A percentile compares a stretch with the other conserved stretches of the same genome.
Conservation (phyloP, 106 monocot genomes). For the Agapanthus africanus region DNA sequence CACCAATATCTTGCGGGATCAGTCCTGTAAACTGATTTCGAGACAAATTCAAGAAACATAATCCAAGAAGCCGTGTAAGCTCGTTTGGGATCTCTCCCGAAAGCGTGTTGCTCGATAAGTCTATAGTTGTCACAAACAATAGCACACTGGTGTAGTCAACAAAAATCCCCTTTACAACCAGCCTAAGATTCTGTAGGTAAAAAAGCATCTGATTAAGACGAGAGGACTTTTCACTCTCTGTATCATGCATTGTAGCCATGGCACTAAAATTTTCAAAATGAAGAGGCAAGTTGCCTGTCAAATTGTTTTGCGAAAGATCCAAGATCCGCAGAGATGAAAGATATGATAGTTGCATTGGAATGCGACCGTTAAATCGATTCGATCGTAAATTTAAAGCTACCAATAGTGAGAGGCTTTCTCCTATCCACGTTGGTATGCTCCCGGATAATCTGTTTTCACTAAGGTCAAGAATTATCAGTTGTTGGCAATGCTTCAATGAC, state of each 20-base stretch:
- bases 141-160: not conserved
- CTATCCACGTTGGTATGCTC: slow-evolving; percentile 2
- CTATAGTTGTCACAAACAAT: too few relatives aligned
- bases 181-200: not conserved
- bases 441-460: slow-evolving; percentile 4
- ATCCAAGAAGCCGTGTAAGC: too few relatives aligned
- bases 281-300: not conserved
- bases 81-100: too few relatives aligned
- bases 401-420: not conserved
- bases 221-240: not conserved
- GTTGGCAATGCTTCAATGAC: slow-evolving; percentile 6
- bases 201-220: not conserved
- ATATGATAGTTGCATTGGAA: not conserved
- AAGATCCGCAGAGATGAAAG: slow-evolving; percentile 7
- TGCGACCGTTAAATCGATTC: not conserved
- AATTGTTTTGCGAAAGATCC: slow-evolving; percentile 8
- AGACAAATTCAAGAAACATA: too few relatives aligned
- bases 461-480: slow-evolving; percentile 3
- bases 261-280: not conserved
- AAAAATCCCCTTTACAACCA: not conserved
- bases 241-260: not conserved
- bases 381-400: not conserved
- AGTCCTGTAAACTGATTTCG: too few relatives aligned
- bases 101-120: too few relatives aligned
- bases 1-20: too few relatives aligned